Base-by-base conservation (phyloP, 2,329 filamentous ascomycete species). In the Taxawa tesnikishii region DNA sequence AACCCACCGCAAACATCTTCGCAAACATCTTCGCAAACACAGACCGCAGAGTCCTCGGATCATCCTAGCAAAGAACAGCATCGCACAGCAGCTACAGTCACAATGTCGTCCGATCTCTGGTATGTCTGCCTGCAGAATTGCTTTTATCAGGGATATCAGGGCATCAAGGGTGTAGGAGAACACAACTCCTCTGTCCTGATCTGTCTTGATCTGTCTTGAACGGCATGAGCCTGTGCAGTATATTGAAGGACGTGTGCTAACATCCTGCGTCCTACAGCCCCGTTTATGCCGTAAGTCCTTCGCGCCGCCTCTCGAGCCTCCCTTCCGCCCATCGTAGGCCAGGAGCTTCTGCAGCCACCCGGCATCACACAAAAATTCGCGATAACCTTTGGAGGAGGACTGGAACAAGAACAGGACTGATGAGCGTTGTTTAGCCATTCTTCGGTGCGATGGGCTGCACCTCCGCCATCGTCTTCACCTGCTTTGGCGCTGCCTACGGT, bases 401-500 rank as follows among this genome's bases (percentile, higher is more conserved):
- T n/a, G n/a, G n/a, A 24, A 26, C 14, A 28, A 27, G 33, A 30
- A 11, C 13, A 18, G 10, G 15, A 15, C n/a, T n/a, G n/a, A n/a
- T n/a, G n/a, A 28, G 7, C 11, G 15, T 10, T 15, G n/a, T 33
- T 45, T 55, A 79, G 74, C 78, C 87, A 65, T 94, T 94, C 70
- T 94, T 94, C 56, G 85, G 87, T 68, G 85, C 84, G 60, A 90
- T 94, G 81, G 87, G 87, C 62, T 94, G 87, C 75, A 90, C 79
- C 53, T 81, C 76, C 46, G 84, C 85, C 63, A 94, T 94, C 56
- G 83, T 94, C 56, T 94, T 94, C 73, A 93, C 85, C 60, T 93
- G 84, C 65, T 79, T 94, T 51, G 85, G 90, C 60, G 90, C 90
- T 55, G 85, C 90, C 49, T 98, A 96, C 67, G 90, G 90, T 65